These are phyloP conservation scores for Botrytis cinerea DNA, from an alignment of 2,329 filamentous ascomycete genomes.

Conservation along the genomic window DNA sequence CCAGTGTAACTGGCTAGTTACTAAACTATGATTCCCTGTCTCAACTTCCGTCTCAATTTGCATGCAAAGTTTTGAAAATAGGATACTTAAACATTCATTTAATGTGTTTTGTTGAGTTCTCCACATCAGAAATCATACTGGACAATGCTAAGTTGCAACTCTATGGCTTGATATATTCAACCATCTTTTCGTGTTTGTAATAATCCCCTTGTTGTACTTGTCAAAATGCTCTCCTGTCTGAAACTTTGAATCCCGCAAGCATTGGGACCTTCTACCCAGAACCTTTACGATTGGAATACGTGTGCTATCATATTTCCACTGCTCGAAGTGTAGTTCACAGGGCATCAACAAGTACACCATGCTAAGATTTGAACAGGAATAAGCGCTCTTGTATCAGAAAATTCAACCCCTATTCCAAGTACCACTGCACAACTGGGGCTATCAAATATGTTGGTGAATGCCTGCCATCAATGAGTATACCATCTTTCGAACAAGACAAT, in stretches of 20 bases:
- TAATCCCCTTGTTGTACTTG: background rate
- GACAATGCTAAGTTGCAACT: background rate
- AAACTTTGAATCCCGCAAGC: background rate
- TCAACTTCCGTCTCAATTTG: background rate
- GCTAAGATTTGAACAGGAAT: background rate
- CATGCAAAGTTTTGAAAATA: background rate
- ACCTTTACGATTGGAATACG: background rate
- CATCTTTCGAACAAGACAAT: background rate
- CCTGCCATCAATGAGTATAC: background rate
- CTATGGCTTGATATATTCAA: background rate
- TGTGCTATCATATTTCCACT: background rate
- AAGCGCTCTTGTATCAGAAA: background rate
- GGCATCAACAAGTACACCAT: background rate
- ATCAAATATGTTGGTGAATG: background rate
- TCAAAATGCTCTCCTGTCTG: background rate
- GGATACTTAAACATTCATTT: background rate
- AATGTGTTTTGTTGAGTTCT: background rate
- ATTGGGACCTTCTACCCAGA: background rate
- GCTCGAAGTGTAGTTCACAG: background rate
- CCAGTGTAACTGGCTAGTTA: background rate
- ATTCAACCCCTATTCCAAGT: background rate
- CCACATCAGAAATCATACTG: background rate
- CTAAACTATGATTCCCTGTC: background rate
- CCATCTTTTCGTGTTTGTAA: background rate
- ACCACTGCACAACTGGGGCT: background rate